phyloP scores from a whole-genome alignment of 2,329 filamentous ascomycete genomes.

The Fusarium fujikuroi region DNA sequence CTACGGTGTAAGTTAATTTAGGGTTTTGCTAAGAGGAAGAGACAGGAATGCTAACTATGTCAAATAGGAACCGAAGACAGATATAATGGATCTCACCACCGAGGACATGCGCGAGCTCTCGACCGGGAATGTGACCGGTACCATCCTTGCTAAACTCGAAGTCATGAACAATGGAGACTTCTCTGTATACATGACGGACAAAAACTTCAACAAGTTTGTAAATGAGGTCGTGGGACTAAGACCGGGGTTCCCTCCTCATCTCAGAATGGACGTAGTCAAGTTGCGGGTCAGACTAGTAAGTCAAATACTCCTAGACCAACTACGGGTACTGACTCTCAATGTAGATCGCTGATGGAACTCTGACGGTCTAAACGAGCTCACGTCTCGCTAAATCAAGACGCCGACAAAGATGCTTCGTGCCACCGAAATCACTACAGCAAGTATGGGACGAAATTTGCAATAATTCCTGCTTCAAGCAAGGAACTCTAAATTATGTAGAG shows the following conservation, averaged over 20 bases:
- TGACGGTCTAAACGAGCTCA: neutral
- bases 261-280: neutral
- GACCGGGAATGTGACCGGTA: neutral
- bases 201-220: neutral
- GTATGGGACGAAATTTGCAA: neutral
- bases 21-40: neutral
- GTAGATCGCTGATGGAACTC: neutral
- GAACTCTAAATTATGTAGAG: constrained; percentile 26
- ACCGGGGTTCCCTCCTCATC: neutral
- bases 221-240: neutral
- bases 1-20: neutral
- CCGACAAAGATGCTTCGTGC: accelerated
- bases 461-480: constrained; percentile 30
- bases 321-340: neutral
- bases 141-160: neutral
- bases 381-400: neutral
- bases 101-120: neutral
- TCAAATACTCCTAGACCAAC: neutral
- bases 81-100: neutral
- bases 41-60: accelerated
- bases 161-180: neutral
- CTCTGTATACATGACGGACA: neutral
- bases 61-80: neutral
- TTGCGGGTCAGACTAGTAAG: neutral
- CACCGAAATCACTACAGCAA: neutral